Conservation (phyloP, 371 early-diverging fungal species). For the Rhizomucor pusillus region DNA sequence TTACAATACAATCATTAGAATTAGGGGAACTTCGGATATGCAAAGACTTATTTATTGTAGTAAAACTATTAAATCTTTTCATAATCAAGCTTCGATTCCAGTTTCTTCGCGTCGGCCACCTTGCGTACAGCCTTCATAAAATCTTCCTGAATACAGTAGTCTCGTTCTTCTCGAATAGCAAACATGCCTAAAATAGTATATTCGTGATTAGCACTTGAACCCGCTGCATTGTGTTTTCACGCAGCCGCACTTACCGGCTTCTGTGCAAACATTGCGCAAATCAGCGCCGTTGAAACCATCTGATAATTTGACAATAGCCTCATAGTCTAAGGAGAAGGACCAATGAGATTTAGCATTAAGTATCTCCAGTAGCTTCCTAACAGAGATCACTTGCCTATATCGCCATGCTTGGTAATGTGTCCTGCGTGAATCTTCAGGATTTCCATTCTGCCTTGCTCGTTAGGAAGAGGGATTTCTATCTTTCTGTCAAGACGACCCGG, state of each 20-base stretch:
- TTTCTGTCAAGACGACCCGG: slow-evolving; percentile 99
- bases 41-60: too few species aligned
- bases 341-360: slow-evolving; percentile 11
- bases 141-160: slow-evolving; percentile 98
- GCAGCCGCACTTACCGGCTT: slow-evolving; percentile 73
- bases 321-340: too few species aligned
- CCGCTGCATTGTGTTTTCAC: too few species aligned
- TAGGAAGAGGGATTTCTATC: slow-evolving; percentile 97
- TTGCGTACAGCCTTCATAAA: slow-evolving; percentile 99
- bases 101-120: slow-evolving; percentile 97
- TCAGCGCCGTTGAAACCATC: slow-evolving; percentile 99
- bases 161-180: slow-evolving; percentile 99
- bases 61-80: slow-evolving; percentile 66
- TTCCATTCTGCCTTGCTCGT: slow-evolving; percentile 90
- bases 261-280: slow-evolving; percentile 99
- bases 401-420: slow-evolving; percentile 94
- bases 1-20: too few species aligned
- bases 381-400: slow-evolving; percentile 67
- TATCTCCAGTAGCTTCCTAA: too few species aligned
- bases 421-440: slow-evolving; percentile 98
- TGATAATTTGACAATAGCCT: slow-evolving; percentile 97
- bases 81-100: slow-evolving; percentile 98
- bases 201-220: background rate
- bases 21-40: too few species aligned
- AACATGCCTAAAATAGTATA: slow-evolving; percentile 80